Conservation (phyloP, 345 rosid species). For the Populus euphratica region DNA sequence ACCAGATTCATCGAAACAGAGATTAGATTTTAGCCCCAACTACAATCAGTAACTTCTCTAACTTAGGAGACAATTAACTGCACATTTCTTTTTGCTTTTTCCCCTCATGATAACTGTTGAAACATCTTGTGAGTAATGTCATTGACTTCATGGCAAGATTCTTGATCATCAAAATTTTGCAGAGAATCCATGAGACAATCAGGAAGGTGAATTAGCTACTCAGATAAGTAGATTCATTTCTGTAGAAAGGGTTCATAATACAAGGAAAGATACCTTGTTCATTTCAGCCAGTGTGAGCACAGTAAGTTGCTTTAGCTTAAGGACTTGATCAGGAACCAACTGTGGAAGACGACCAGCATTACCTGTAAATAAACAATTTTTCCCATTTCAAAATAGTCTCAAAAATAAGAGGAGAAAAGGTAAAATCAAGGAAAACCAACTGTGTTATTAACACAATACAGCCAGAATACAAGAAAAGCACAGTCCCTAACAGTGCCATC, state of each 20-base stretch:
- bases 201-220: neutral
- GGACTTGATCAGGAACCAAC: conserved; percentile 72
- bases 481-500: neutral
- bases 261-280: conserved; percentile 52
- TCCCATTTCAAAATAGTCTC: conserved; percentile 1
- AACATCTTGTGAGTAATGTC: neutral
- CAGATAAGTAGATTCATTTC: neutral
- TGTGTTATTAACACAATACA: neutral
- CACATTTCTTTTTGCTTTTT: neutral
- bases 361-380: conserved; percentile 40
- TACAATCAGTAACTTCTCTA: neutral
- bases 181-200: neutral
- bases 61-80: neutral
- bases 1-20: neutral
- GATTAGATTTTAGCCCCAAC: neutral
- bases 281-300: conserved; percentile 90
- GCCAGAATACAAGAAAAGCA: neutral
- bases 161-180: neutral
- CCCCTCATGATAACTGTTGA: neutral
- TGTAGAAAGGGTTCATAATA: neutral
- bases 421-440: neutral
- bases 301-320: conserved; percentile 90
- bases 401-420: neutral
- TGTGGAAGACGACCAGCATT: conserved; percentile 51
- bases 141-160: neutral